phyloP scores from a whole-genome alignment of 371 early-diverging fungal species.

The Mucor lusitanicus region DNA sequence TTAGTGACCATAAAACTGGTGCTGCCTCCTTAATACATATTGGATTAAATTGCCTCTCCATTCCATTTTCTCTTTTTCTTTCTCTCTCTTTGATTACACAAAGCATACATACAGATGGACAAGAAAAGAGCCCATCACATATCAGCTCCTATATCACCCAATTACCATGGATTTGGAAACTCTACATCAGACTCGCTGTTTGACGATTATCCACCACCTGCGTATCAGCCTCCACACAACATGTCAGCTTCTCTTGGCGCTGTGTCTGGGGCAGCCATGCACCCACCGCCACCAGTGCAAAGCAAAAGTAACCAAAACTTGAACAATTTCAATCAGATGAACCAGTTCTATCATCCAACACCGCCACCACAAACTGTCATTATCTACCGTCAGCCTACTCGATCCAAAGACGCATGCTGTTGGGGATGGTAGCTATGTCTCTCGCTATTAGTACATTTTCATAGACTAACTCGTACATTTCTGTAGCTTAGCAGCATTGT shows the following conservation, averaged over 20 bases:
- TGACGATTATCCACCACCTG: constrained; percentile 26
- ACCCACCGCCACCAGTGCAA: not conserved
- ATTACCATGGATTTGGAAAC: constrained; percentile 8
- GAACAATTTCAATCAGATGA: not conserved
- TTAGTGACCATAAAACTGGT: not conserved
- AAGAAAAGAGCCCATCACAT: constrained; percentile 24
- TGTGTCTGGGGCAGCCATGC: not conserved
- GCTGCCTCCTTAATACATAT: not conserved
- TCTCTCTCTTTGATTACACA: not conserved
- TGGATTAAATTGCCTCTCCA: not conserved
- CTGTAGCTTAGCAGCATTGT: constrained; percentile 27
- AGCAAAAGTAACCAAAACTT: not conserved
- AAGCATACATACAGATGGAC: not conserved
- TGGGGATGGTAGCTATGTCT: constrained; percentile 47
- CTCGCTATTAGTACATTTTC: not conserved
- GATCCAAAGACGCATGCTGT: constrained; percentile 49
- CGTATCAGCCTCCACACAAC: constrained; percentile 18
- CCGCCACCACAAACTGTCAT: constrained; percentile 48
- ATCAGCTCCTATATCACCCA: constrained; percentile 20
- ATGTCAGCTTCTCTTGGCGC: not conserved
- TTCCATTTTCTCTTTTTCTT: constrained; percentile 3
- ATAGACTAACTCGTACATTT: not conserved
- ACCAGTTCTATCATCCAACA: constrained; percentile 34
- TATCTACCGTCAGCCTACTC: constrained; percentile 34
- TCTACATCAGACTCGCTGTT: constrained; percentile 19